These are phyloP conservation scores for Moringa oleifera DNA, from an alignment of 345 rosid genomes.

Conservation along the genomic window DNA sequence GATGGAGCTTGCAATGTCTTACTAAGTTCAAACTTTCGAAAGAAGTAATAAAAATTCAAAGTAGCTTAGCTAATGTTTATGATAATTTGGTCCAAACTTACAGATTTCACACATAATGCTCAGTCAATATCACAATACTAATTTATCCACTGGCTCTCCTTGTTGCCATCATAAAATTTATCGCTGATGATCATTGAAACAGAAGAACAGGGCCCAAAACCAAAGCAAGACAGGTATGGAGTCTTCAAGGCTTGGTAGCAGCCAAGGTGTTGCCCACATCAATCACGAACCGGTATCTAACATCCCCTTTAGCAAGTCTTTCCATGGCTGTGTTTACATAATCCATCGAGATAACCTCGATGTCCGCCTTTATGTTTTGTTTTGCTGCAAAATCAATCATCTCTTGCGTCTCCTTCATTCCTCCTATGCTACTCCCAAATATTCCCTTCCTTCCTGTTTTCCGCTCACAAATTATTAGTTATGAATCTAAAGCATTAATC, in stretches of 20 bases:
- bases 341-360: slow-evolving; percentile 43
- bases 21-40: too few species aligned
- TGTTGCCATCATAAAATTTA: too few species aligned
- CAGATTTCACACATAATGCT: too few species aligned
- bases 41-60: too few species aligned
- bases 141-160: too few species aligned
- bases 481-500: neutral
- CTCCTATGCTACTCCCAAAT: slow-evolving; percentile 47
- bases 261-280: slow-evolving; percentile 33
- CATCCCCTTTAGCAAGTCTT: slow-evolving; percentile 44
- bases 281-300: slow-evolving; percentile 55
- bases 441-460: slow-evolving; percentile 42
- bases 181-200: too few species aligned
- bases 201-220: too few species aligned
- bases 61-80: too few species aligned
- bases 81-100: too few species aligned
- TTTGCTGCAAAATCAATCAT: slow-evolving; percentile 43
- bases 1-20: too few species aligned
- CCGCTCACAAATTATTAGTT: neutral
- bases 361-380: slow-evolving; percentile 39
- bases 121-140: too few species aligned
- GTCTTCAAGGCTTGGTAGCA: slow-evolving; percentile 14
- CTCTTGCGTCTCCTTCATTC: slow-evolving; percentile 60
- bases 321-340: slow-evolving; percentile 48
- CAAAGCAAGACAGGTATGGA: too few species aligned